These are phyloP conservation scores for Trichosporon sp. DNA, from an alignment of 1,284 basidiomycete genomes.

Conservation along the genomic window DNA sequence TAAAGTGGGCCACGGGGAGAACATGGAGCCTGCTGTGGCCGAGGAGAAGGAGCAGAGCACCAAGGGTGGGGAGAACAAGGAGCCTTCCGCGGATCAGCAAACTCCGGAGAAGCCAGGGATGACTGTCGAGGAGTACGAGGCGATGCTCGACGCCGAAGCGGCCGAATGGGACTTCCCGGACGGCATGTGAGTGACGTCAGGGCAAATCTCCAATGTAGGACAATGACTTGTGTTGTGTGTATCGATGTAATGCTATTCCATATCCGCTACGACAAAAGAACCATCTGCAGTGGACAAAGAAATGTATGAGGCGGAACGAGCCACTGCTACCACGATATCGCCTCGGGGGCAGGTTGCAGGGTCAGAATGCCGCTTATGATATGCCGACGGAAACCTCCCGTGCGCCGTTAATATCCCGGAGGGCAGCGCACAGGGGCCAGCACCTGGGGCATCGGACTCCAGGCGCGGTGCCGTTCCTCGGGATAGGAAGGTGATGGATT, in stretches of 20 bases:
- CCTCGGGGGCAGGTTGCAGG: constrained; percentile 34
- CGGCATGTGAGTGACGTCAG: constrained; percentile 21
- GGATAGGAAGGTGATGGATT: neutral
- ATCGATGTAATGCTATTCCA: neutral
- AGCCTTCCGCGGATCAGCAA: neutral
- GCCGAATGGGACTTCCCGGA: constrained; percentile 36
- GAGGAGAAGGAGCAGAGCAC: neutral
- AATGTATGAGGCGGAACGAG: constrained; percentile 49
- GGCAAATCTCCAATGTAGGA: neutral
- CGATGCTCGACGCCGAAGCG: constrained; percentile 45
- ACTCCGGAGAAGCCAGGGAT: constrained; percentile 21
- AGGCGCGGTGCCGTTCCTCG: constrained; percentile 22
- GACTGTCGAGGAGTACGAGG: constrained; percentile 51
- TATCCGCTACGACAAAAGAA: neutral
- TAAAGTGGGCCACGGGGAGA: neutral
- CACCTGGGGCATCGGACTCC: constrained; percentile 16
- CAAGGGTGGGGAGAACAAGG: constrained; percentile 1
- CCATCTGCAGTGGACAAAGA: neutral
- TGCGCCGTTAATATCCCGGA: constrained; percentile 13
- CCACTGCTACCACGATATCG: constrained; percentile 29
- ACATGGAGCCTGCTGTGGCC: neutral
- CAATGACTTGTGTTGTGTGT: neutral
- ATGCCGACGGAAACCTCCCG: constrained; percentile 31
- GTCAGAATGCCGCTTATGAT: constrained; percentile 48
- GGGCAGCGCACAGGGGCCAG: constrained; percentile 19